Base-by-base conservation (phyloP, 2,329 filamentous ascomycete species). In the Fusarium metavorans region DNA sequence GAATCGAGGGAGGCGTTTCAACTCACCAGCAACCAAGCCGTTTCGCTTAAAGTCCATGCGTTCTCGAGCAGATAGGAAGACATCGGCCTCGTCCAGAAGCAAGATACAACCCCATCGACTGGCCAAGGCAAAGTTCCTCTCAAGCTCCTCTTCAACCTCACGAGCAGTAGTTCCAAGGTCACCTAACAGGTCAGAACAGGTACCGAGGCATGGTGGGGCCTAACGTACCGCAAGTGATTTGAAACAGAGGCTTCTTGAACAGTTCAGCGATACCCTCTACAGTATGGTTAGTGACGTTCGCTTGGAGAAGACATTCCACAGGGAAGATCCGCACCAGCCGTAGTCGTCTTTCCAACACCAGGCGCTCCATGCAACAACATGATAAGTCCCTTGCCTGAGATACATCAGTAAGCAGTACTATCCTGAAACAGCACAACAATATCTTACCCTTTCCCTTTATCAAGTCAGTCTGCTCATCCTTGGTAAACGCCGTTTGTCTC, bases 381-480 rank as follows among this genome's bases (percentile, higher is more conserved):
- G 2, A 72, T 66, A 1, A 67, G 18, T 1, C 71, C 69, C 18
- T 65, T 72, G 0, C 68, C 68, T 54, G 4, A 6, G 48, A 32
- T 11, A 8, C 48, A 32, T 32, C 14, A 32, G 18, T 9, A 30
- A 32, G 1, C 23, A 6, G 5, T n/a, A 32, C 25, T 7, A 3
- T 14, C 6, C 16, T 8, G 4, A 52, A 27, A 32, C 2, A 2
- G 48, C 16, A 6, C 4, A 45, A 7, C 20, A 43, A 43, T 20
- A 52, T 27, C 18, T 32, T 30, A 81, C 81, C 82, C 76, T 83
- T 84, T 0, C 81, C 81, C 3, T 64, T 68, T 0, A 83, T 77
- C 13, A 82, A 73, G 23, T 83, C 82, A 14, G 73, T 66, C 25
- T 79, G 76, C 0, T 79, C 78, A 1, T 59, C 45, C 6, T 67